phyloP scores from a whole-genome alignment of 371 early-diverging fungal species.

The Cokeromyces recurvatus region DNA sequence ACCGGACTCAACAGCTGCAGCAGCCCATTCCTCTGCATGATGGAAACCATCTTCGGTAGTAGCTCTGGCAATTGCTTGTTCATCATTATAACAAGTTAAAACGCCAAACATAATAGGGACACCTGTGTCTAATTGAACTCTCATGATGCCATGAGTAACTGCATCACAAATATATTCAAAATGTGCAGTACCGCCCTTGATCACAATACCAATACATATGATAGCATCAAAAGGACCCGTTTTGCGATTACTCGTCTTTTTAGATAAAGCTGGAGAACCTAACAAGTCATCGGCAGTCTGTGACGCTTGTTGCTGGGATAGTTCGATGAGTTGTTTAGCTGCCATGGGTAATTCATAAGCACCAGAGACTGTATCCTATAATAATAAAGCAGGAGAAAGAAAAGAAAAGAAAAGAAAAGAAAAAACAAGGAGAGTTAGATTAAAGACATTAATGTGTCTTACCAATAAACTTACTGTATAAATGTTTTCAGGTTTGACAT shows the following conservation, averaged over 20 bases:
- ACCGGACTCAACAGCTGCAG: slow-evolving; percentile 95
- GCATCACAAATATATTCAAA: slow-evolving; percentile 97
- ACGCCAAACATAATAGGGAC: slow-evolving; percentile 95
- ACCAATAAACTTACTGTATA: slow-evolving; percentile 45
- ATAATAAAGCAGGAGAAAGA: too few relatives aligned
- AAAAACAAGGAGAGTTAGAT: too few relatives aligned
- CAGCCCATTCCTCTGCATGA: slow-evolving; percentile 96
- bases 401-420: too few relatives aligned
- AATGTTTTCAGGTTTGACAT: slow-evolving; percentile 72
- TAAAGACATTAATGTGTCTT: not conserved
- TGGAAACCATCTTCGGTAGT: slow-evolving; percentile 80
- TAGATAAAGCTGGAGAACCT: slow-evolving; percentile 35
- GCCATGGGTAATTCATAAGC: slow-evolving; percentile 95
- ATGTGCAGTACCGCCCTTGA: slow-evolving; percentile 97
- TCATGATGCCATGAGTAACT: slow-evolving; percentile 86
- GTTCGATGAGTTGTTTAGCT: slow-evolving; percentile 69
- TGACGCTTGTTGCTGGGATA: slow-evolving; percentile 56
- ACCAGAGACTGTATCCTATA: slow-evolving; percentile 78
- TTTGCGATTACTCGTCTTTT: slow-evolving; percentile 23
- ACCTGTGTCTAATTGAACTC: slow-evolving; percentile 83
- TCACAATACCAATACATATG: slow-evolving; percentile 93
- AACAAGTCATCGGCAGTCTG: slow-evolving; percentile 52
- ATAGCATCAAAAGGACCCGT: slow-evolving; percentile 77
- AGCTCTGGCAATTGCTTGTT: slow-evolving; percentile 85
- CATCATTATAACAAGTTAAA: slow-evolving; percentile 89